phyloP scores from a whole-genome alignment of 2,329 filamentous ascomycete species.

The Daldinia sp. region DNA sequence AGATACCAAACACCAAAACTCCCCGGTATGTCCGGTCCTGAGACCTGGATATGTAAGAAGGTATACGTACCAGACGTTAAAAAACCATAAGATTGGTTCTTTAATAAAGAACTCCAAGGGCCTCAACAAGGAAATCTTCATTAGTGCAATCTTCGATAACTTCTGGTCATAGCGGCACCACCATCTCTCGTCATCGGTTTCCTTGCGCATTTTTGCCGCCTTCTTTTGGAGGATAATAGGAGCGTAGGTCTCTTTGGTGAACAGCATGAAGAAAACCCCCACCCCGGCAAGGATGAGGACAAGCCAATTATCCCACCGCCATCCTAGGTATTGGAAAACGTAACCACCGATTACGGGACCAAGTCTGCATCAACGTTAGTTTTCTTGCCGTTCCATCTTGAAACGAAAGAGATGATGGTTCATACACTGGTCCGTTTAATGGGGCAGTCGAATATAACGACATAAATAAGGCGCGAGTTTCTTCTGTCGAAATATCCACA shows the following conservation, averaged over 20 bases:
- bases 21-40: too few relatives aligned
- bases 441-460: slow-evolving; percentile 85
- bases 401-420: background rate
- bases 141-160: slow-evolving; percentile 67
- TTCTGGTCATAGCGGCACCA: slow-evolving; percentile 84
- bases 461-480: slow-evolving; percentile 83
- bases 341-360: slow-evolving; percentile 84
- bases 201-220: slow-evolving; percentile 69
- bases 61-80: slow-evolving; percentile 68
- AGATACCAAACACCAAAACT: too few relatives aligned
- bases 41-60: too few relatives aligned
- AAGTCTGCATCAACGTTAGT: background rate
- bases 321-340: slow-evolving; percentile 77
- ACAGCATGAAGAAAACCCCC: slow-evolving; percentile 65
- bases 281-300: slow-evolving; percentile 75
- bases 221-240: slow-evolving; percentile 74
- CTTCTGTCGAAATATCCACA: slow-evolving; percentile 81
- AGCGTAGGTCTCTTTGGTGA: slow-evolving; percentile 78
- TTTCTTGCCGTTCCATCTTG: background rate
- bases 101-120: slow-evolving; percentile 80
- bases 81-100: slow-evolving; percentile 81
- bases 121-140: slow-evolving; percentile 78
- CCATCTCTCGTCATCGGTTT: slow-evolving; percentile 74
- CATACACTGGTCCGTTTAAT: slow-evolving; percentile 69
- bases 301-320: slow-evolving; percentile 89